Base-by-base conservation (phyloP, 2,329 filamentous ascomycete species). In the Tolypocladium paradoxum region DNA sequence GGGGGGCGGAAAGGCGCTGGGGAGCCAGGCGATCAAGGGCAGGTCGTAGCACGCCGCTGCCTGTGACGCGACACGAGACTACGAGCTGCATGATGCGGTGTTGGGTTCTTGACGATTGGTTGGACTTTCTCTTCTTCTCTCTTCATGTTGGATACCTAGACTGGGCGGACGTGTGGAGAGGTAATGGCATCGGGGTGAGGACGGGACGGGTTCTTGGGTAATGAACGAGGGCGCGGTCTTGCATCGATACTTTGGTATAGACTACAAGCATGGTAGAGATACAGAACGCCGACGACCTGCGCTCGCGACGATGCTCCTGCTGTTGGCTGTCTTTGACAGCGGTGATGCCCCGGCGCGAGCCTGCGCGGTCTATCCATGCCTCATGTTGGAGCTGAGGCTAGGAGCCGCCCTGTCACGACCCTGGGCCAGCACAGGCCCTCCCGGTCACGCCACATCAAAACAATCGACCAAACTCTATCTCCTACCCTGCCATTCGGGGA, bases 1-100 rank as follows among this genome's bases (percentile, higher is more conserved):
- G 5, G 51, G 45, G 22, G 58, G 53, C 24, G 59, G 60, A 43
- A 64, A 57, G 53, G 54, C 60, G 38, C 40, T 61, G n/a, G 63
- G 58, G 20, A 62, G 60, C 40, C 61, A 62, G 40, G 61, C 48
- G 4, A 46, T 50, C 50, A 47, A 43, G 48, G 36, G 48, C 38
- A 35, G 34, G 22, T 22, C 40, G 37, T 53, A 46, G 36, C 16
- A 45, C 31, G 20, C 16, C 12, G 38, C 27, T 20, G 8, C 27
- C 27, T 6, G 9, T 3, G 43, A 46, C 27, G 43, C 43, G 43
- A 46, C 27, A 46, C 27, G 43, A 46, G 43, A 31, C 27, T 31
- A 46, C 8, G 43, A 46, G 27, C 9, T 46, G 27, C 24, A 46
- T 20, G 43, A 46, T 5, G 43, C 27, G 27, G 27, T 14, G 43